Base-by-base conservation (phyloP, 805 yeast genomes). In the Schizosaccharomyces octosporus region DNA sequence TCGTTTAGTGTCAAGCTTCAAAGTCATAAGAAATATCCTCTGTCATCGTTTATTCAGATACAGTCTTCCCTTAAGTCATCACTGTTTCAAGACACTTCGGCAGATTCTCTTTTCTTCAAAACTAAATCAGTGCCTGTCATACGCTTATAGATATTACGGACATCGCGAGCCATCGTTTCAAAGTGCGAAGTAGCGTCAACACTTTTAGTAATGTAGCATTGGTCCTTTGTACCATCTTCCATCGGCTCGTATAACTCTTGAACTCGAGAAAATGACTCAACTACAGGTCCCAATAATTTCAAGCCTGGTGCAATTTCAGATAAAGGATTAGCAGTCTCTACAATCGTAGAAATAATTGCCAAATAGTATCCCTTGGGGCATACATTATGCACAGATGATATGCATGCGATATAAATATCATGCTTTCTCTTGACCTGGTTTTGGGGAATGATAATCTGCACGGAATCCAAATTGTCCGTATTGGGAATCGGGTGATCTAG, bases 151-250 rank as follows among this genome's bases (percentile, higher is more conserved):
- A 93, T 79, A 72, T 90, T 96, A 73, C 87, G 88, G 67, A 93
- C 95, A 72, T 93, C 97, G 71, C 93, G 97, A 48, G 98, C 93
- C 67, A 95, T 85, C 55, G 89, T 76, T 73, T 93, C 98, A 71
- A 93, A 93, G 74, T 93, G 98, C 9, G 96, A 87, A 9, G 95
- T 79, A 1, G 97, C 84, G 71, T 93, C 98, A 71, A 88, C 93
- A 63, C 95, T 41, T 74, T 80, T 85, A 48, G 97, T 87, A 63
- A 93, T 77, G 73, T 74, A 93, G 60, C 93, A 81, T 62, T 84
- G 81, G 71, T 85, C 89, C 64, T 78, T 75, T 19, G 83, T 75
- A 11, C 98, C 98, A 70, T 87, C 95, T 48, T 80, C 84, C 13
- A 75, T 70, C 15, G 98, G 97, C 72, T 85, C 96, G 68, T 84